Evolutionary conservation across 2,329 filamentous ascomycete species (phyloP), one percentile per base, ranked within the genome.

Genomic region (Nemania abortiva): DNA sequence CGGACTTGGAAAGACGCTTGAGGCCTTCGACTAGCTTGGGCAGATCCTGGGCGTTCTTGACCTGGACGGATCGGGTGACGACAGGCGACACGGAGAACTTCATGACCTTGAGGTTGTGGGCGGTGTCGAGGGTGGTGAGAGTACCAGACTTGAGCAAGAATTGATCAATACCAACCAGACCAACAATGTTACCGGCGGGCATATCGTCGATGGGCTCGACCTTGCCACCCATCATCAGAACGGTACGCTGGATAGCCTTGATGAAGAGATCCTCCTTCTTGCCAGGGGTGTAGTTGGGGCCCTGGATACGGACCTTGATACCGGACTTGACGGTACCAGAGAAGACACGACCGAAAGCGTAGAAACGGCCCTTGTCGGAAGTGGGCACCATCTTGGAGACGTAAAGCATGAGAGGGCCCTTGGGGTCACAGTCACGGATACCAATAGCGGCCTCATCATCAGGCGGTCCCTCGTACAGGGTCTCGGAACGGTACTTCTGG

Each of bases 61-160:
- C 95, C 87, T 98, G 94, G 81, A 99, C 96, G 84, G 96, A 97
- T 78, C 95, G 95, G 87, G 92, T 95, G 76, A 99, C 96, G 86
- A 99, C 96, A 79, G 96, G 96, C 70, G 96, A 98, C 83, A 99
- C 96, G 81, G 96, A 99, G 92, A 99, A 99, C 90, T 98, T 98
- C 96, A 99, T 99, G 87, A 99, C 96, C 92, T 98, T 98, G 81
- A 99, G 88, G 92, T 99, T 99, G 92, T 99, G 96, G 83, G 96
- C 95, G 75, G 94, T 97, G 77, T 99, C 96, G 82, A 89, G 91
- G 83, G 95, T 98, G 86, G 95, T 97, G 79, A 99, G 92, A 81
- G 96, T 99, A 92, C 96, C 96, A 83, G 96, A 98, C 92, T 99
- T 99, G 89, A 99, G 94, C 89, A 99, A 89, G 93, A 98, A 99